A percentile compares a stretch with the other conserved stretches of the same genome.
These are phyloP conservation scores for Cercospora beticola DNA, from an alignment of 2,329 filamentous ascomycete species.

Conservation along the genomic window DNA sequence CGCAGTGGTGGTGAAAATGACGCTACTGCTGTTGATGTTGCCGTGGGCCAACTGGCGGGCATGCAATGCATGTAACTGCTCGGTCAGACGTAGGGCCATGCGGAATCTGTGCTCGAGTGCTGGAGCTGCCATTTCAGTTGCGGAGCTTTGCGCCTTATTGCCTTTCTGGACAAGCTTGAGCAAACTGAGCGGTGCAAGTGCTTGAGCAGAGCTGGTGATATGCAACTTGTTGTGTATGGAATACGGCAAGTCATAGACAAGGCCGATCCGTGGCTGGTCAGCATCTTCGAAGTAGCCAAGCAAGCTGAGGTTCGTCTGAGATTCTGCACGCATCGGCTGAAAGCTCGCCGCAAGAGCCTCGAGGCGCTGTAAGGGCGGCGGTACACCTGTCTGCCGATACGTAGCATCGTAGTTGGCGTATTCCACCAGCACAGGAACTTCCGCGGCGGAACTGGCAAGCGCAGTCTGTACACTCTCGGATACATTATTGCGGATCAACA, in stretches of 20 bases:
- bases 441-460: slow-evolving; percentile 38
- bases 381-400: slow-evolving; percentile 50
- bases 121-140: slow-evolving; percentile 52
- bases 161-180: slow-evolving; percentile 50
- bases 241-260: slow-evolving; percentile 72
- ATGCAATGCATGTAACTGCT: slow-evolving; percentile 73
- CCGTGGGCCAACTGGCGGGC: slow-evolving; percentile 68
- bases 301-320: slow-evolving; percentile 54
- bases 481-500: slow-evolving; percentile 35
- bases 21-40: slow-evolving; percentile 65
- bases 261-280: slow-evolving; percentile 65
- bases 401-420: slow-evolving; percentile 58
- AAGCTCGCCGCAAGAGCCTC: slow-evolving; percentile 40
- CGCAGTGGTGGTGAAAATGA: slow-evolving; percentile 61
- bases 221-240: slow-evolving; percentile 42
- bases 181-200: slow-evolving; percentile 44
- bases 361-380: slow-evolving; percentile 47
- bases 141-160: slow-evolving; percentile 44
- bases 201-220: slow-evolving; percentile 43
- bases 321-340: slow-evolving; percentile 37
- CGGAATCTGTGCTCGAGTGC: slow-evolving; percentile 74
- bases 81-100: slow-evolving; percentile 69
- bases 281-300: slow-evolving; percentile 73
- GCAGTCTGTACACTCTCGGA: slow-evolving; percentile 34
- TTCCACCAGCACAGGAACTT: slow-evolving; percentile 65